phyloP scores from a whole-genome alignment of 2,329 filamentous ascomycete genomes.

The Fusarium torulosum region DNA sequence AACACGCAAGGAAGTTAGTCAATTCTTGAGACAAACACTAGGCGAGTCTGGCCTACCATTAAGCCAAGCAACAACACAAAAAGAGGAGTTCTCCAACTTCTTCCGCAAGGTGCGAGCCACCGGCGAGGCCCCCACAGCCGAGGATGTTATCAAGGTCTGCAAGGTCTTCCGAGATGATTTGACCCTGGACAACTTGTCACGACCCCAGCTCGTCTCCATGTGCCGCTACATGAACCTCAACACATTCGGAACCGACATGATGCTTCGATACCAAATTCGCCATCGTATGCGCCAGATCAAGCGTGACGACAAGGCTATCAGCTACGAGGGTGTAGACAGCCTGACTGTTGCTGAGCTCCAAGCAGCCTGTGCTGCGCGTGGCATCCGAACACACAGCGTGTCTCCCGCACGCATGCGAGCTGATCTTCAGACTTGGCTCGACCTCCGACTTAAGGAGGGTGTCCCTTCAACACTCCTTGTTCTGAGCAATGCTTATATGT shows the following conservation, averaged over 20 bases:
- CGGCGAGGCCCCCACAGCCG: conserved; percentile 86
- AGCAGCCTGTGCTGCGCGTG: conserved; percentile 89
- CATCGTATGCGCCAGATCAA: conserved; percentile 99
- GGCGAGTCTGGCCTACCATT: conserved; percentile 94
- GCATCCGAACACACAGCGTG: conserved; percentile 91
- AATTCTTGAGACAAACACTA: conserved; percentile 87
- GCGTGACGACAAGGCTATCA: conserved; percentile 94
- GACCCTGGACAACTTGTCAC: conserved; percentile 95
- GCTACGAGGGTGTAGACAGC: conserved; percentile 91
- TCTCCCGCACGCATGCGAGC: conserved; percentile 89
- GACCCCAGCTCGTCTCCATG: conserved; percentile 96
- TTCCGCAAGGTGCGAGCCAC: conserved; percentile 96
- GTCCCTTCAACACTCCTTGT: conserved; percentile 97
- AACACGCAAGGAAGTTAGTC: conserved; percentile 93
- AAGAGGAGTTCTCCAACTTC: conserved; percentile 94
- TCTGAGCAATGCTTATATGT: conserved; percentile 97
- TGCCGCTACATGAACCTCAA: conserved; percentile 99
- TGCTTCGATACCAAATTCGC: conserved; percentile 96
- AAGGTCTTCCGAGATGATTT: conserved; percentile 99
- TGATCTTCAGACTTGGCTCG: conserved; percentile 93
- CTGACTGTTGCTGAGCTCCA: conserved; percentile 95
- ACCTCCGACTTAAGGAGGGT: conserved; percentile 90
- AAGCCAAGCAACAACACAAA: conserved; percentile 84
- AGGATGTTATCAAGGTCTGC: conserved; percentile 98
- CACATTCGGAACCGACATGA: conserved; percentile 96